phyloP scores from a whole-genome alignment of 2,329 filamentous ascomycete species.

The Aureobasidium leucospermi region DNA sequence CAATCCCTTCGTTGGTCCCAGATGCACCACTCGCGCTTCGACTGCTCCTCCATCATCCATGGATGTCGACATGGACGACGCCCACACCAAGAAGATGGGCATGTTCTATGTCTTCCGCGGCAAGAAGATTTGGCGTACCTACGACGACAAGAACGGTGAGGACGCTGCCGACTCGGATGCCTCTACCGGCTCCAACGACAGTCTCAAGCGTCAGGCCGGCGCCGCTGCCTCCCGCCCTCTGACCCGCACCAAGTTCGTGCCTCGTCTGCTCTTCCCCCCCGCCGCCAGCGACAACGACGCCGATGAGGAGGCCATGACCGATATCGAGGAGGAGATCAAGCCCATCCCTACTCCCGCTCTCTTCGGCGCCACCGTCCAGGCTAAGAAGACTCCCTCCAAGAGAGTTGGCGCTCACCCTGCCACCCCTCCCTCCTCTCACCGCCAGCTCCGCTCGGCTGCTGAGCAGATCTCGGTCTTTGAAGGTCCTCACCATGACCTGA shows the following conservation, averaged over 20 bases:
- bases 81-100: conserved; percentile 60
- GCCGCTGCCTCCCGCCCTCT: conserved; percentile 40
- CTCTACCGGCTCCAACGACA: conserved; percentile 15
- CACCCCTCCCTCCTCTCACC: conserved; percentile 56
- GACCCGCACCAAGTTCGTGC: conserved; percentile 63
- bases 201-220: conserved; percentile 32
- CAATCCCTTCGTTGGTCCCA: conserved; percentile 62
- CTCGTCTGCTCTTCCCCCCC: conserved; percentile 60
- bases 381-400: conserved; percentile 20
- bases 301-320: conserved; percentile 51
- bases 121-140: conserved; percentile 64
- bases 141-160: conserved; percentile 44
- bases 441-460: conserved; percentile 50
- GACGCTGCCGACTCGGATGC: conserved; percentile 29
- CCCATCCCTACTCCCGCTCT: conserved; percentile 21
- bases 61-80: conserved; percentile 50
- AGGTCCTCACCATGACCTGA: background rate
- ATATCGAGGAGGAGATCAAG: conserved; percentile 33
- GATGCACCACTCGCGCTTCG: conserved; percentile 29
- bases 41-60: conserved; percentile 44
- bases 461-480: conserved; percentile 12
- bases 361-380: conserved; percentile 9
- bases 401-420: conserved; percentile 42
- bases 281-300: conserved; percentile 42
- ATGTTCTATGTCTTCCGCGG: conserved; percentile 73